Evolutionary conservation across 2,329 filamentous ascomycete genomes (phyloP), one percentile per base, ranked within the genome.

Genomic region (Didymella segeticola): DNA sequence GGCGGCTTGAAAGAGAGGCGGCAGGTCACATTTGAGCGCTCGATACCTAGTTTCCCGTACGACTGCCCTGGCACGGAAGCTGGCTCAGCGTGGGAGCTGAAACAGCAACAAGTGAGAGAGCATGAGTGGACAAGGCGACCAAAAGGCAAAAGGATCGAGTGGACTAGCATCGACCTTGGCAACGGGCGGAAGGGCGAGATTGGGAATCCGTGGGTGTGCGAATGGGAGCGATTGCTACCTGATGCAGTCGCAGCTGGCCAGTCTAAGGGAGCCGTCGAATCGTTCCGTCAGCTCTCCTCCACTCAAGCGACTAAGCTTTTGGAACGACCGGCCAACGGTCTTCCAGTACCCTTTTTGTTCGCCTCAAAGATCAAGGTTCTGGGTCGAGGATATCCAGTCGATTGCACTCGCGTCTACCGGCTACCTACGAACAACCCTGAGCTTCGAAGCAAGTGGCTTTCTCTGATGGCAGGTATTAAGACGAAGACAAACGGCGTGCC

Each of bases 321-420:
- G 4, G 50, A 49, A 2, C 20, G 36, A 4, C 10, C 38, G 22
- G 5, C 47, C 11, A 31, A 46, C 9, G 36, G 57, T 52, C 34
- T 48, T 11, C 37, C 30, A 8, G 26, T 51, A 33, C 63, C 57
- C 29, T 52, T 55, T 43, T 68, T 86, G 2, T 77, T 88, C 46
- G 88, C 86, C 0, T 82, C 93, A 38, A 84, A 83, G 43, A 79
- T 98, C 47, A 86, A 79, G 0, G 80, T 95, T 38, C 70, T 89
- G 8, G 80, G 82, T 31, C 86, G 91, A 50, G 93, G 95, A 22
- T 83, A 88, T 1, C 89, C 88, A 3, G 80, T 77, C 0, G 78
- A 85, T 3, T 90, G 89, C 71, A 91, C 93, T 4, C 85, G 95
- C 29, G 87, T 98, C 60, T 99, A 98, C 75, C 87, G 90, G 12